Base-by-base conservation (phyloP, 257 asterid genomes). In the Hygrophila difformis region DNA sequence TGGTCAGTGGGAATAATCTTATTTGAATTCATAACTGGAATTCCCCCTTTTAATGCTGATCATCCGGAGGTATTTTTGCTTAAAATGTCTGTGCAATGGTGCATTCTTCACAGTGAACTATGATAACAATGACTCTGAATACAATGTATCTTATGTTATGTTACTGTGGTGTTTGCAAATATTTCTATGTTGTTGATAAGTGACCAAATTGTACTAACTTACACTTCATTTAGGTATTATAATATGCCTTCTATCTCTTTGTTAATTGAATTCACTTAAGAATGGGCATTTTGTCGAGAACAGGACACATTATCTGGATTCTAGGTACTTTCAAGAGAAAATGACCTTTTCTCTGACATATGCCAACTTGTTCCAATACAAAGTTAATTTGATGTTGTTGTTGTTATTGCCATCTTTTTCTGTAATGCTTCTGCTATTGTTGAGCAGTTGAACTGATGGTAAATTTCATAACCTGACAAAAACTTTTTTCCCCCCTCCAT, bases 1-100 rank as follows among this genome's bases (percentile, higher is more conserved):
- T 87, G 97, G 97, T 87, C 97, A 3, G 95, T 76, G 39, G 97
- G 97, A 53, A 74, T 87, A 39, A 62, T 87, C 62, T 64, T 87
- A 34, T 87, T 84, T 63, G 97, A 87, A 68, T 66, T 87, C 46
- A 72, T 88, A 48, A 72, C 84, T 24, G 95, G 96, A 64, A 56
- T 73, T 28, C 94, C 96, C 8, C 94, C 93, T 47, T 87, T 87
- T 66, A 75, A 55, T 62, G 84, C 93, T 16, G 87, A 79, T 63
- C 71, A 77, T 64, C 84, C 96, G 21, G 94, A 87, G 96, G 96
- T 86, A 82, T 22, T 53, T 24, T 20, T 60, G 42, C 31, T 55
- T 8, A 62, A 29, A 1, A 33, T 34, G 17, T 55, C 9, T 19
- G 44, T 46, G 8, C 42, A 29, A 62, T 46, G 23, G 48, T 56